Evolutionary conservation across 805 yeast species (phyloP).

Genomic region (Kluyveromyces siamensis): DNA sequence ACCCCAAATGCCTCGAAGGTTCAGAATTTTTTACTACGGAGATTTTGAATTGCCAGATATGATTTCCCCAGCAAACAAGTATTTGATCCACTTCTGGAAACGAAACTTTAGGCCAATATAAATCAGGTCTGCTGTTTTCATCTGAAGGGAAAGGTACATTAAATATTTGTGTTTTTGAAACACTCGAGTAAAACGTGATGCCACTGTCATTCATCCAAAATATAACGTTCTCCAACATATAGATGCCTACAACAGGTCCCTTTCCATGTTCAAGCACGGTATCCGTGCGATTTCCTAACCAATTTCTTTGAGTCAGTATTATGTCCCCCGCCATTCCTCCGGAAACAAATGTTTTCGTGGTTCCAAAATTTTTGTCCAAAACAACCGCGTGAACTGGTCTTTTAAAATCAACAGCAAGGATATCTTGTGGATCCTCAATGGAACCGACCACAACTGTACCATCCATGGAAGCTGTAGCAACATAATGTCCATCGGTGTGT

Average conservation of each 20-base stretch:
- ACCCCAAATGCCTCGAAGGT: conserved; percentile 16
- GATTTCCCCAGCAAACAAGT: conserved; percentile 74
- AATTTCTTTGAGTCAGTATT: conserved; percentile 61
- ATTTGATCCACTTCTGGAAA: conserved; percentile 57
- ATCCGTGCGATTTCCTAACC: conserved; percentile 82
- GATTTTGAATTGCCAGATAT: conserved; percentile 61
- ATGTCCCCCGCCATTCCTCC: conserved; percentile 91
- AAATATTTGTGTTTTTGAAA: conserved; percentile 40
- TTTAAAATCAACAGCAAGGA: conserved; percentile 69
- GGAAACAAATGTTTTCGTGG: conserved; percentile 58
- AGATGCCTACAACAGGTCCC: conserved; percentile 66
- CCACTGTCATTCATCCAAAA: conserved; percentile 85
- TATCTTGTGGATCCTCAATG: conserved; percentile 49
- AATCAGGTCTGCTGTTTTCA: conserved; percentile 53
- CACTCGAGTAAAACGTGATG: conserved; percentile 53
- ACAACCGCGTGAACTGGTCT: conserved; percentile 86
- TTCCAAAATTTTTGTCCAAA: conserved; percentile 58
- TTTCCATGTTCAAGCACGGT: conserved; percentile 46
- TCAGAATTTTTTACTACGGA: conserved; percentile 23
- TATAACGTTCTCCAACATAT: conserved; percentile 53
- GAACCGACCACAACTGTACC: conserved; percentile 86
- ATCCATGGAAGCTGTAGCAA: conserved; percentile 89
- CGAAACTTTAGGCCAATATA: conserved; percentile 74
- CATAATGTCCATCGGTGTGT: conserved; percentile 53
- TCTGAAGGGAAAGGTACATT: conserved; percentile 49